Evolutionary conservation across 306 rosid species (phyloP).

Genomic region (Trifolium dubium): DNA sequence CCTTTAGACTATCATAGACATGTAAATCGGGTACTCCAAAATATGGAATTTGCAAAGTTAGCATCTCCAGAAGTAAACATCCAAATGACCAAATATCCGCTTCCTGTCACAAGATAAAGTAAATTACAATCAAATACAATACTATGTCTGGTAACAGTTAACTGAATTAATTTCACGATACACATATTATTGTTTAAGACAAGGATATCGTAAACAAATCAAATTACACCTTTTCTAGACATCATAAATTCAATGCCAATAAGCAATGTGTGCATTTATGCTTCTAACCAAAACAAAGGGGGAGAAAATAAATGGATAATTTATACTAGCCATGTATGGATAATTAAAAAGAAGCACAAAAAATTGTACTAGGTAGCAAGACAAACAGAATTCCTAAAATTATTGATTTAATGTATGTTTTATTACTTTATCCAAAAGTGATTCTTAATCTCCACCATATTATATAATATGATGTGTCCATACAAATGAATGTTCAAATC

Average conservation of each 20-base stretch:
- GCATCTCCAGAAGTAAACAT: constrained; percentile 83
- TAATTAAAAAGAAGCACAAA: background rate
- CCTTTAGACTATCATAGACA: constrained; percentile 73
- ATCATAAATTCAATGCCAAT: constrained; percentile 15
- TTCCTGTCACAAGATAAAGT: constrained; percentile 62
- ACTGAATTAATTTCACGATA: background rate
- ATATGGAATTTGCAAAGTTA: constrained; percentile 78
- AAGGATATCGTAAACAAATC: background rate
- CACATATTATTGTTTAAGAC: constrained; percentile 1
- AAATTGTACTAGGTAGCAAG: background rate
- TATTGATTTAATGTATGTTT: background rate
- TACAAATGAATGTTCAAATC: background rate
- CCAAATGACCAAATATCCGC: constrained; percentile 99
- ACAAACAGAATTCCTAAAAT: background rate
- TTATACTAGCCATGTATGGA: background rate
- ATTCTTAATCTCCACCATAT: background rate
- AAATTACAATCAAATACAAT: constrained; percentile 13
- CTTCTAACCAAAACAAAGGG: constrained; percentile 14
- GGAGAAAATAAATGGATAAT: background rate
- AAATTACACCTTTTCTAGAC: constrained; percentile 13
- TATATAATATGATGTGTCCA: background rate
- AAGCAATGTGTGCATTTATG: constrained; percentile 1
- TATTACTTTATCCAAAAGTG: background rate
- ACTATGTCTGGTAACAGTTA: constrained; percentile 18
- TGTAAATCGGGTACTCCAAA: constrained; percentile 61